A percentile compares a stretch with the other conserved stretches of the same genome.
These are phyloP conservation scores for Leccinum imitatum DNA, from an alignment of 768 basidiomycete genomes.

Conservation along the genomic window DNA sequence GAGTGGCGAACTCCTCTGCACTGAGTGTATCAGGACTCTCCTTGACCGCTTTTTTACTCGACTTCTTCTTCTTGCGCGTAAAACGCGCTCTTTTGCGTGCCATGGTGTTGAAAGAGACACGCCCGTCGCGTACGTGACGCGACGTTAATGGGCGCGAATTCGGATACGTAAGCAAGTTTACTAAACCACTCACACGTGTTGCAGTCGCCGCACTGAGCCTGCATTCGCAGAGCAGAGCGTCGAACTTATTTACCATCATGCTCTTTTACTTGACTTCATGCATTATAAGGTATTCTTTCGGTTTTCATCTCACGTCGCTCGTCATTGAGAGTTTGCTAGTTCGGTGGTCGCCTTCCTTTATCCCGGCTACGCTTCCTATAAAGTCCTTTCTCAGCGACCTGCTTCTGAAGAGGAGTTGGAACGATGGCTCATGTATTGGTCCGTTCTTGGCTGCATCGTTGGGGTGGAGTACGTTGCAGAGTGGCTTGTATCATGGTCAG, in stretches of 20 bases:
- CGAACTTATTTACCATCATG: constrained; percentile 28
- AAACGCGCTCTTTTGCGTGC: constrained; percentile 24
- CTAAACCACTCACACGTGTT: constrained; percentile 14
- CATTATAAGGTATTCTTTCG: constrained; percentile 36
- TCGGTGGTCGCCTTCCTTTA: constrained; percentile 82
- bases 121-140: constrained; percentile 25
- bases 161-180: constrained; percentile 26
- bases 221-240: background rate
- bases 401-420: constrained; percentile 84
- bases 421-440: constrained; percentile 98
- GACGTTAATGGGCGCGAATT: constrained; percentile 27
- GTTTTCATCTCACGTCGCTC: constrained; percentile 28
- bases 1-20: constrained; percentile 10
- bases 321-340: constrained; percentile 35
- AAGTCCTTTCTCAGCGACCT: constrained; percentile 84
- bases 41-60: background rate
- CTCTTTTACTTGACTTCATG: constrained; percentile 43
- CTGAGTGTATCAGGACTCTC: constrained; percentile 7
- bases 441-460: constrained; percentile 80
- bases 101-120: constrained; percentile 19
- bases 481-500: constrained; percentile 86
- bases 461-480: constrained; percentile 82
- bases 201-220: background rate
- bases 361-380: constrained; percentile 96
- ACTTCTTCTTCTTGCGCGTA: constrained; percentile 18